Evolutionary conservation across 2,329 filamentous ascomycete species (phyloP).

Genomic region (Hortaea werneckii): DNA sequence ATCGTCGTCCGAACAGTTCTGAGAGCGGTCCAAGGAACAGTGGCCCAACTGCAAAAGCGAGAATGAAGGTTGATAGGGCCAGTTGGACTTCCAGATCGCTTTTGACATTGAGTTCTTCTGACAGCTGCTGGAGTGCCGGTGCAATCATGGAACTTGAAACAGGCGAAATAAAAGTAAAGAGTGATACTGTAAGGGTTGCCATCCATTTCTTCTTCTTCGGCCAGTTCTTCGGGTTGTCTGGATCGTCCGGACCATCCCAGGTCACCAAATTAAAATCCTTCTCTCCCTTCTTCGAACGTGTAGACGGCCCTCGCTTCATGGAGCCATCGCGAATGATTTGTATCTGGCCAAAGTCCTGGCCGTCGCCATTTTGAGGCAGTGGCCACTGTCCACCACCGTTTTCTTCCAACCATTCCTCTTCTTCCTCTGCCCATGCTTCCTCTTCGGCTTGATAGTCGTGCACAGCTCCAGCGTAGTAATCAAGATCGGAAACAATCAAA

Average conservation of each 20-base stretch:
- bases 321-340: conserved; percentile 19
- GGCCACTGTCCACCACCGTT: conserved; percentile 14
- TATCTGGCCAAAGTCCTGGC: conserved; percentile 21
- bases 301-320: conserved; percentile 17
- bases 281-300: conserved; percentile 20
- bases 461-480: conserved; percentile 28
- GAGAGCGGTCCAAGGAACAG: conserved; percentile 28
- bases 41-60: conserved; percentile 29
- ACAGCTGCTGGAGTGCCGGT: conserved; percentile 22
- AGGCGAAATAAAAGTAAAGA: conserved; percentile 31
- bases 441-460: conserved; percentile 26
- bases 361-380: conserved; percentile 13
- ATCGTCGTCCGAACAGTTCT: conserved; percentile 27
- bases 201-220: conserved; percentile 33
- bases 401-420: conserved; percentile 20
- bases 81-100: conserved; percentile 15
- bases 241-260: conserved; percentile 38
- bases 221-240: conserved; percentile 40
- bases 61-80: conserved; percentile 28
- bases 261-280: conserved; percentile 29
- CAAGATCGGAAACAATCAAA: conserved; percentile 25
- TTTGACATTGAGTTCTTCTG: conserved; percentile 16
- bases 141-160: conserved; percentile 31
- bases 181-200: conserved; percentile 33
- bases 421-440: conserved; percentile 20